phyloP scores from a whole-genome alignment of 2,329 filamentous ascomycete genomes.

The Curvularia sp. region DNA sequence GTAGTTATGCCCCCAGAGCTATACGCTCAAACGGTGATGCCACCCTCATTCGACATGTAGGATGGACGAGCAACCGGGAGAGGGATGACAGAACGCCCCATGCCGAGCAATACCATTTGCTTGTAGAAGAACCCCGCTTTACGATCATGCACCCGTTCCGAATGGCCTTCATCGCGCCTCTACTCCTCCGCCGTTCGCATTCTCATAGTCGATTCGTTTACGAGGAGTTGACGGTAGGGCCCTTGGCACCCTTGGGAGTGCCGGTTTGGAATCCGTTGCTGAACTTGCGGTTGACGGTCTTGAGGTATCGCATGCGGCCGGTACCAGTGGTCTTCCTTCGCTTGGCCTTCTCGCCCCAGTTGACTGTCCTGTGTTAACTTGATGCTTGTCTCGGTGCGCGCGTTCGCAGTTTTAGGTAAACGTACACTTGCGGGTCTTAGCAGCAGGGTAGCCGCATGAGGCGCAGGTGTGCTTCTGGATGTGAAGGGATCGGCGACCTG shows the following conservation, averaged over 20 bases:
- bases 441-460: conserved; percentile 94
- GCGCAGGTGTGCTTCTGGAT: conserved; percentile 99
- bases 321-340: conserved; percentile 99
- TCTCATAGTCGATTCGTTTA: conserved; percentile 23
- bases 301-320: conserved; percentile 94
- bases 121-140: conserved; percentile 43
- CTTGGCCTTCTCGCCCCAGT: conserved; percentile 99
- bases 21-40: conserved; percentile 37
- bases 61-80: conserved; percentile 45
- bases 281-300: conserved; percentile 90
- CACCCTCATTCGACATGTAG: conserved; percentile 42
- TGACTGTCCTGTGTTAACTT: conserved; percentile 68
- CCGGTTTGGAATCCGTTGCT: conserved; percentile 98
- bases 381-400: conserved; percentile 12
- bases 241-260: conserved; percentile 81
- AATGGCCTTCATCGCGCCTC: conserved; percentile 38
- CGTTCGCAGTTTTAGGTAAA: conserved; percentile 45
- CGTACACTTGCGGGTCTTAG: conserved; percentile 99
- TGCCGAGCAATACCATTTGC: conserved; percentile 50
- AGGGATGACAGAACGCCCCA: conserved; percentile 49
- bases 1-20: conserved; percentile 49
- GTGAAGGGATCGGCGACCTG: conserved; percentile 96
- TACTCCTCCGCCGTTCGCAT: conserved; percentile 27
- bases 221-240: conserved; percentile 55
- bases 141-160: conserved; percentile 41